Evolutionary conservation across 352 stramenopile species (phyloP), one percentile per base, ranked within the genome.

Genomic region (Salisapilia sapeloensis): DNA sequence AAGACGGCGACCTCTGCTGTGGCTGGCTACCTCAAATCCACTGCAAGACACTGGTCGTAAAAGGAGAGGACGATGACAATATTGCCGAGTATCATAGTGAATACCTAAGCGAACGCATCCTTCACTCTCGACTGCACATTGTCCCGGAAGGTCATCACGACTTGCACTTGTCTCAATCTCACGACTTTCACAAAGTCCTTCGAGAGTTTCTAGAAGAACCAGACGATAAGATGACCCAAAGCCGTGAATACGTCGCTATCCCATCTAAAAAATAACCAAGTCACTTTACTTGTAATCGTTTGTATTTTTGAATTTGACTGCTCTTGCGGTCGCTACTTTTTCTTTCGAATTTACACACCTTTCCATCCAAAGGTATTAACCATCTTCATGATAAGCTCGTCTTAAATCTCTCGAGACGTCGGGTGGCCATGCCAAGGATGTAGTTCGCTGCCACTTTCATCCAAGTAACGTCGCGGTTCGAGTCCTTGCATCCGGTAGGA

Each of bases 101-200:
- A 40, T 89, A 89, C 38, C 32, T 89, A 42, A 89, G 60, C 53
- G 74, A 89, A 42, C 74, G 74, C 39, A 85, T 89, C 52, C 62
- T 85, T 58, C 69, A 89, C 52, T 85, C 69, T 24, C 52, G 61
- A 18, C 41, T 82, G 13, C 58, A 81, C 29, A 41, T 79, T 24
- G 41, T 84, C 14, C 26, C 54, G 4, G 50, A 53, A 25, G 69
- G 62, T 21, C 54, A 53, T 17, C 61, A 85, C 40, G 64, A 81
- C 32, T 36, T 85, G 23, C 55, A 78, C 29, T 34, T 74, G 14
- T 47, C 56, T 7, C 42, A 75, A 24, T 43, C 65, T 0, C 35
- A 41, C 4, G 48, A 41, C 8, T 81, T 85, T 34, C 84, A 89
- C 42, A 33, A 35, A 15, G 18, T 89, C 26, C 48, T 89, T 14